Conservation (phyloP, 208 protist species). For the Phytomonas sp. region DNA sequence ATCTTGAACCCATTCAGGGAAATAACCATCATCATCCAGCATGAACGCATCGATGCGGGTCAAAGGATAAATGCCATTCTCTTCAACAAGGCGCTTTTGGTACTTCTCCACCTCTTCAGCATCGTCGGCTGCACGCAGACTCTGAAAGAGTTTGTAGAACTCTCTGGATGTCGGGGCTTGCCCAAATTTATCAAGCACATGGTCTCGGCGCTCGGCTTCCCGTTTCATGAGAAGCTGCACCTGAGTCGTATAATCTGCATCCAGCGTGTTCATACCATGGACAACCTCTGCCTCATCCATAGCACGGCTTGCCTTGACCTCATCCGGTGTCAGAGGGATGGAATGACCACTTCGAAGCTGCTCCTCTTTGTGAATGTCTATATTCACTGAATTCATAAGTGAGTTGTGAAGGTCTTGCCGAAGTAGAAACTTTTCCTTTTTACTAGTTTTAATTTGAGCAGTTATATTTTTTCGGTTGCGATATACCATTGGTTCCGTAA, state of each 20-base stretch:
- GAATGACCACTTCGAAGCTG: slow-evolving; percentile 25
- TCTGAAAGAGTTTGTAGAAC: slow-evolving; percentile 55
- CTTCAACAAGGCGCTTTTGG: slow-evolving; percentile 62
- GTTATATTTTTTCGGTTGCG: slow-evolving; percentile 48
- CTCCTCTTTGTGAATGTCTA: slow-evolving; percentile 27
- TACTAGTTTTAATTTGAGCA: slow-evolving; percentile 38
- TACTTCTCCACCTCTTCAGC: slow-evolving; percentile 49
- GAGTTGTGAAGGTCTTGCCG: slow-evolving; percentile 28
- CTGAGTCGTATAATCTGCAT: slow-evolving; percentile 20
- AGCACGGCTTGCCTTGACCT: slow-evolving; percentile 23
- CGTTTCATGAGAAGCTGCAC: slow-evolving; percentile 47
- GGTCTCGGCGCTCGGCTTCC: slow-evolving; percentile 59
- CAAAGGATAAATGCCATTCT: slow-evolving; percentile 68
- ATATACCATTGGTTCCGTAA: slow-evolving; percentile 69
- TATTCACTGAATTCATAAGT: slow-evolving; percentile 22
- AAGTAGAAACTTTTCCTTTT: slow-evolving; percentile 32
- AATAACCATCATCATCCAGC: slow-evolving; percentile 79
- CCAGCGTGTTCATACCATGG: not conserved
- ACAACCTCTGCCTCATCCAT: slow-evolving; percentile 32
- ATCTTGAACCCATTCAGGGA: slow-evolving; percentile 78
- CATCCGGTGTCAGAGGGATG: slow-evolving; percentile 20
- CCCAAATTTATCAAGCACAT: slow-evolving; percentile 70
- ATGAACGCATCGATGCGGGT: slow-evolving; percentile 82
- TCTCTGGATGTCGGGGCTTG: slow-evolving; percentile 61
- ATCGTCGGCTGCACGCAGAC: slow-evolving; percentile 39